Conservation (phyloP, 768 basidiomycete genomes). For the Boletellus ananas region DNA sequence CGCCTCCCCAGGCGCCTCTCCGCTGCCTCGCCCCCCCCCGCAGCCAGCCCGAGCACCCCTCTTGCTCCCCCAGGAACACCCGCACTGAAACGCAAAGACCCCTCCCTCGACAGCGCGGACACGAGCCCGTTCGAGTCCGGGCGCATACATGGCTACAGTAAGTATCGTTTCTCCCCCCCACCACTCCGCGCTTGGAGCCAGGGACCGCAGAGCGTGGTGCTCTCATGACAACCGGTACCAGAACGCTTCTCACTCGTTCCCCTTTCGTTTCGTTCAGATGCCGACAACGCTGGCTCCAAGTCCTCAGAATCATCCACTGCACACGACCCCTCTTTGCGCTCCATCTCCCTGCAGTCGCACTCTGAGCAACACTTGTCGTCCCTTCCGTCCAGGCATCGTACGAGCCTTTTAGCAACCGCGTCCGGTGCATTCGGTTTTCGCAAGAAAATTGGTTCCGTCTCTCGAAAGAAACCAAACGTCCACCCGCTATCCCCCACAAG, state of each 20-base stretch:
- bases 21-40: conserved; percentile 1
- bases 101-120: conserved; percentile 6
- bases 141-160: conserved; percentile 8
- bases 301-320: conserved; percentile 14
- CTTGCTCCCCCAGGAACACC: neutral
- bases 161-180: conserved; percentile 7
- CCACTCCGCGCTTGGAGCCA: neutral
- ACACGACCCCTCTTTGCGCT: conserved; percentile 10
- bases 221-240: too few relatives aligned
- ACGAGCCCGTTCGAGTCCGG: conserved; percentile 7
- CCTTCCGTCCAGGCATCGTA: conserved; percentile 34
- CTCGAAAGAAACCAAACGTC: conserved; percentile 37
- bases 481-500: conserved; percentile 28
- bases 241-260: too few relatives aligned
- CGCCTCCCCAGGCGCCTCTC: conserved; percentile 24
- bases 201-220: too few relatives aligned
- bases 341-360: conserved; percentile 3
- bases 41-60: neutral
- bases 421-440: conserved; percentile 47
- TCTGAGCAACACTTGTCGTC: conserved; percentile 4
- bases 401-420: conserved; percentile 50
- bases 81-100: conserved; percentile 18
- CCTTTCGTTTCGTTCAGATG: conserved; percentile 11
- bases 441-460: conserved; percentile 38
- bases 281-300: conserved; percentile 12